Base-by-base conservation (phyloP, 2,329 filamentous ascomycete species). In the Grosmannia huntii region DNA sequence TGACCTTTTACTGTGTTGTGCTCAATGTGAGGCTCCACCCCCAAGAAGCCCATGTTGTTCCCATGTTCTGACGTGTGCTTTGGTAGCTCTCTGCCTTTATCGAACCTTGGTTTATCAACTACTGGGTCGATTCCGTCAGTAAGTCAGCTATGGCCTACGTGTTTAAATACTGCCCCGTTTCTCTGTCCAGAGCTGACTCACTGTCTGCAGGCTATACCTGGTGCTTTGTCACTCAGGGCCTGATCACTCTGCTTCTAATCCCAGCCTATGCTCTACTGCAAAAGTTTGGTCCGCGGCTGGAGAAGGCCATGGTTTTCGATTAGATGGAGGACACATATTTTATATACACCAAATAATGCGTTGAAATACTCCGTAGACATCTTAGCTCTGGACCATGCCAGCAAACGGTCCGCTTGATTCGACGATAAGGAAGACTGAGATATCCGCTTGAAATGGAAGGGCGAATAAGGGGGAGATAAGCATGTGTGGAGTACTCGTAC, bases 1-100 rank as follows among this genome's bases (percentile, higher is more conserved):
- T 81, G 36, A 78, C 75, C 9, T 82, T 81, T 64, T 81, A 80
- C 64, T 71, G 75, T 9, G 76, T 81, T 4, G 70, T 79, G 51
- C 70, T 81, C 46, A 81, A 80, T 62, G 63, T 60, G n/a, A 12
- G 58, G 38, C 1, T 5, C 11, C 12, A 11, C 19, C 6, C 27
- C 21, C 21, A 49, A 4, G 5, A 50, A 5, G 19, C 19, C 38
- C 19, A 14, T 19, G 19, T 38, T 16, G 1, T 53, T 12, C 6
- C 21, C 38, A 1, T 4, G 10, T 53, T 21, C 25, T 19, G 10
- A 27, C 49, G n/a, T 36, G 12, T 23, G 1, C 38, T 31, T 3
- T 23, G 16, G 5, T 14, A 60, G 59, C 5, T 79, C 53, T 73
- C 73, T 48, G 74, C 74, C 3, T 79, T 79, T 60, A 59, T 70